Percentiles rank a stretch among this genome's conserved stretches.
phyloP scores from a whole-genome alignment of 2,329 filamentous ascomycete genomes.

The Colletotrichum truncatum region DNA sequence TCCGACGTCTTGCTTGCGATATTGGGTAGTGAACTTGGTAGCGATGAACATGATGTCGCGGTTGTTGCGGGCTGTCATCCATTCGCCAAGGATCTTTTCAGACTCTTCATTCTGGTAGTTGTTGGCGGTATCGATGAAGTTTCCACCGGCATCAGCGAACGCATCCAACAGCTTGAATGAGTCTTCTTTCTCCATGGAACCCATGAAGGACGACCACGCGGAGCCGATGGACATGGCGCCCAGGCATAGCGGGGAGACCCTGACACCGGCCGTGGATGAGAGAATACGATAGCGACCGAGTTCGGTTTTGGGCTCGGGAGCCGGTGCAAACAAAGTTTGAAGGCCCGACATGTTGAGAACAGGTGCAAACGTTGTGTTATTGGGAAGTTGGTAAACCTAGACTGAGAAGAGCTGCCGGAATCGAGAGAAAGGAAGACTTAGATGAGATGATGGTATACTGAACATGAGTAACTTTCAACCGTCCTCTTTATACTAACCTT shows the following conservation, averaged over 20 bases:
- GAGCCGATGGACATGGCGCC: constrained; percentile 63
- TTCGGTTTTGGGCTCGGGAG: constrained; percentile 54
- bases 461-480: neutral
- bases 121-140: constrained; percentile 74
- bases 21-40: constrained; percentile 65
- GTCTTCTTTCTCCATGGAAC: constrained; percentile 61
- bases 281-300: constrained; percentile 63
- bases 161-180: constrained; percentile 67
- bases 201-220: constrained; percentile 55
- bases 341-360: constrained; percentile 7
- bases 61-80: constrained; percentile 57
- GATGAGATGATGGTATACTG: neutral
- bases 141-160: constrained; percentile 66
- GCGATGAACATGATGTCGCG: constrained; percentile 64
- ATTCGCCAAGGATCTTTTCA: constrained; percentile 66
- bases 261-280: constrained; percentile 56
- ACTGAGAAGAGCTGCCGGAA: neutral
- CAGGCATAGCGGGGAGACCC: constrained; percentile 61
- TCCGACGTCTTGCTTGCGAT: constrained; percentile 46
- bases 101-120: constrained; percentile 67
- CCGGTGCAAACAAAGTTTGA: constrained; percentile 33
- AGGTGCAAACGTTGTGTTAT: neutral
- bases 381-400: neutral
- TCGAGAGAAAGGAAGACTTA: neutral
- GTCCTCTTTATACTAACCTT: constrained; percentile 10